Evolutionary conservation across 2,329 filamentous ascomycete genomes (phyloP).

Genomic region (Hyphodiscus sp.): DNA sequence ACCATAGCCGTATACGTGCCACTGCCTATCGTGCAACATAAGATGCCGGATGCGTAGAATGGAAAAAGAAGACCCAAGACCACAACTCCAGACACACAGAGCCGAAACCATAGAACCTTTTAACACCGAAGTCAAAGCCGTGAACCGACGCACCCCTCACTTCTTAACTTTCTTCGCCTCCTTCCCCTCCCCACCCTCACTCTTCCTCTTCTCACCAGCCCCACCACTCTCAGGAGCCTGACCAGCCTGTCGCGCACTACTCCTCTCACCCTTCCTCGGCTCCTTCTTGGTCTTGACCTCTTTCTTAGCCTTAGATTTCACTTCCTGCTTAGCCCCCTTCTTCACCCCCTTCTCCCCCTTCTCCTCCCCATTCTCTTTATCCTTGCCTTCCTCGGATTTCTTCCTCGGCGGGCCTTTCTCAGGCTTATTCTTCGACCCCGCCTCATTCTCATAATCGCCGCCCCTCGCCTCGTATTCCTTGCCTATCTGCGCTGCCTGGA

Average conservation of each 20-base stretch:
- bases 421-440: conserved; percentile 37
- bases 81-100: too few relatives aligned
- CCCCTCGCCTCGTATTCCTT: conserved; percentile 36
- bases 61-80: too few relatives aligned
- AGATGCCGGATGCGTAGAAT: too few relatives aligned
- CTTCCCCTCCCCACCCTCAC: conserved; percentile 16
- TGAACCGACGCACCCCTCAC: too few relatives aligned
- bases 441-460: conserved; percentile 36
- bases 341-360: conserved; percentile 7
- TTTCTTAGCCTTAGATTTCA: too few relatives aligned
- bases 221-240: conserved; percentile 5
- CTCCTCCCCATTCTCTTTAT: conserved; percentile 9
- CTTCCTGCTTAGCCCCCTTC: too few relatives aligned
- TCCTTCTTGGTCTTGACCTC: conserved; percentile 5
- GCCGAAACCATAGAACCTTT: too few relatives aligned
- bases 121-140: too few relatives aligned
- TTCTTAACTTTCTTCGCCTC: conserved; percentile 13
- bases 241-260: conserved; percentile 11
- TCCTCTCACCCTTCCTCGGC: conserved; percentile 14
- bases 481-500: conserved; percentile 34
- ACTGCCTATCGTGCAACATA: too few relatives aligned
- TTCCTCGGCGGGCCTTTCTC: conserved; percentile 36
- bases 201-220: conserved; percentile 19
- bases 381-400: conserved; percentile 19
- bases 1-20: too few relatives aligned